Conservation (phyloP, 2,329 filamentous ascomycete species). For the Lizonia empirigonia region DNA sequence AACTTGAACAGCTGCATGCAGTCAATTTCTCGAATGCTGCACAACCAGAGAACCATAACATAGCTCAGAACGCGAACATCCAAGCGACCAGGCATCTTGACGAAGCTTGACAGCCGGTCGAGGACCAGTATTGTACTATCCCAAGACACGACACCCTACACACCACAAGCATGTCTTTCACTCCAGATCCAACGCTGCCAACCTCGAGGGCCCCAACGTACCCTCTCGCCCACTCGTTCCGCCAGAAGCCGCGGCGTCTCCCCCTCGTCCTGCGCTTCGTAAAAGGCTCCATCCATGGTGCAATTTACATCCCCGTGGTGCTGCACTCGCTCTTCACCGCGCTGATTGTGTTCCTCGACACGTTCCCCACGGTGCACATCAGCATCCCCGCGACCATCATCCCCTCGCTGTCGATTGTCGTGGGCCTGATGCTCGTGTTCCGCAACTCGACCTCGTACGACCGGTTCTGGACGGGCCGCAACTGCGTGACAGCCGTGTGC, state of each 20-base stretch:
- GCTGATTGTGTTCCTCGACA: slow-evolving; percentile 63
- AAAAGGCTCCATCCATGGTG: slow-evolving; percentile 66
- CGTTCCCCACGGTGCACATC: slow-evolving; percentile 55
- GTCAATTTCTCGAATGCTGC: too few species aligned
- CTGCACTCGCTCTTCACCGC: slow-evolving; percentile 64
- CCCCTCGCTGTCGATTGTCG: slow-evolving; percentile 67
- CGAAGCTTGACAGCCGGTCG: too few species aligned
- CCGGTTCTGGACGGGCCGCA: slow-evolving; percentile 67
- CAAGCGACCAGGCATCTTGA: too few species aligned
- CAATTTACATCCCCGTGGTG: slow-evolving; percentile 62
- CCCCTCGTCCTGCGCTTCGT: slow-evolving; percentile 68
- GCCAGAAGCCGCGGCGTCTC: slow-evolving; percentile 60
- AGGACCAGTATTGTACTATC: too few species aligned
- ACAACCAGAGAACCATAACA: too few species aligned
- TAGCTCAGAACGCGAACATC: too few species aligned
- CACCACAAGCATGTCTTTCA: slow-evolving; percentile 6
- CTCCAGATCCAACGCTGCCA: slow-evolving; percentile 1
- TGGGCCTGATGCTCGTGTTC: slow-evolving; percentile 71
- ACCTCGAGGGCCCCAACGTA: slow-evolving; percentile 45
- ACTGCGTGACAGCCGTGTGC: slow-evolving; percentile 61
- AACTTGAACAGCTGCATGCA: background rate
- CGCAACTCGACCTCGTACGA: slow-evolving; percentile 69
- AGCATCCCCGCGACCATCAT: slow-evolving; percentile 65
- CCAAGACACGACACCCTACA: background rate
- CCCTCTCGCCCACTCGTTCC: slow-evolving; percentile 52